These are phyloP conservation scores for Leishmania guyanensis DNA, from an alignment of 208 protist species.

Conservation along the genomic window DNA sequence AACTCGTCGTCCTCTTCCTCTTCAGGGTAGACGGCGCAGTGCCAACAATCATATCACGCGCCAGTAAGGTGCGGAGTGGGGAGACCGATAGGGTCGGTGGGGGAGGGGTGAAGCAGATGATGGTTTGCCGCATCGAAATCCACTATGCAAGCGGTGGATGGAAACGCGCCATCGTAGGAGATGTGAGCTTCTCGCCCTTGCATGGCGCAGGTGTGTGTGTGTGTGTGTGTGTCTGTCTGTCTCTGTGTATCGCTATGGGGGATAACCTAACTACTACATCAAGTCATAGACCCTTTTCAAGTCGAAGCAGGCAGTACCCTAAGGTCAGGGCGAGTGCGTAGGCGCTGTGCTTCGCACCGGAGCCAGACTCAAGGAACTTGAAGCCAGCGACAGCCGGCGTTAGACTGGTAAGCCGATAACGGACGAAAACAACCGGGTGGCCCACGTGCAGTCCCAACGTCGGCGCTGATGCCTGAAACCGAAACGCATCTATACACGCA, in stretches of 20 bases:
- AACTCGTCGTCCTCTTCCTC: neutral
- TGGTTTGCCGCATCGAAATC: neutral
- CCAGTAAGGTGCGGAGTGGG: neutral
- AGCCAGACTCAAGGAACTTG: neutral
- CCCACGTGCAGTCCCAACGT: neutral
- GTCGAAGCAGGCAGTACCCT: neutral
- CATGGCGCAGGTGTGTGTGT: neutral
- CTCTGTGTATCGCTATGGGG: neutral
- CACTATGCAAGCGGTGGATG: neutral
- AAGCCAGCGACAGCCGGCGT: neutral
- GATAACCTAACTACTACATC: neutral
- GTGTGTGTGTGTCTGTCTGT: neutral
- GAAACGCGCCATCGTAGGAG: neutral
- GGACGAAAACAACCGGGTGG: neutral
- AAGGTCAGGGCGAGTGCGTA: neutral
- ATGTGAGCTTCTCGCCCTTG: neutral
- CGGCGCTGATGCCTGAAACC: neutral
- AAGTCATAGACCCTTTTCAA: neutral
- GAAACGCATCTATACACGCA: neutral
- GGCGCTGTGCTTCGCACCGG: neutral
- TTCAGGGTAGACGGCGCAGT: neutral
- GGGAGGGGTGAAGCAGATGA: neutral
- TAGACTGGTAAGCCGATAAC: neutral
- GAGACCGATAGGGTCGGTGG: neutral
- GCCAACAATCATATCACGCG: neutral